A percentile compares a stretch with the other conserved stretches of the same genome.
phyloP scores from a whole-genome alignment of 179 eudicot genomes.

The Silene noctiflora region DNA sequence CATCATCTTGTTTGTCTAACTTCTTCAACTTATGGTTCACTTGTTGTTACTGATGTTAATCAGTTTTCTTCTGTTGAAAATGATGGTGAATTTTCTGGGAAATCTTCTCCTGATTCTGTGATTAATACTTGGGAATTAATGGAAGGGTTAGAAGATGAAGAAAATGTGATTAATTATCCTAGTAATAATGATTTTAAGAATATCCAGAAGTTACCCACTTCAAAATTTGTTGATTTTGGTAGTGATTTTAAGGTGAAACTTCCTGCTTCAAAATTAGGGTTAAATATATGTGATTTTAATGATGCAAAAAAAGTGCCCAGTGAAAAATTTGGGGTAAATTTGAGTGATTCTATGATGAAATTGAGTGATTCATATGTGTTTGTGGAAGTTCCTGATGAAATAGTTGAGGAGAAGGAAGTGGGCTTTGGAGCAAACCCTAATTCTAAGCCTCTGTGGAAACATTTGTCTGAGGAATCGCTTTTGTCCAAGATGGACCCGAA shows the following conservation, averaged over 20 bases:
- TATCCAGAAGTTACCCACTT: constrained; percentile 14
- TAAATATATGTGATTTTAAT: background rate
- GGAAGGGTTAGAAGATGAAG: constrained; percentile 81
- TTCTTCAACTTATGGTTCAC: constrained; percentile 89
- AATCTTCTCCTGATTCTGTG: constrained; percentile 73
- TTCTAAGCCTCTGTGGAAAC: constrained; percentile 88
- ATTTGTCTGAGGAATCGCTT: constrained; percentile 83
- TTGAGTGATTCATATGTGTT: constrained; percentile 43
- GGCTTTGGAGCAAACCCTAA: constrained; percentile 17
- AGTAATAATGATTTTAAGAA: constrained; percentile 2
- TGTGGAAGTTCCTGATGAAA: constrained; percentile 48
- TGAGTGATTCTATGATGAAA: constrained; percentile 25
- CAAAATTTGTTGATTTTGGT: constrained; percentile 20
- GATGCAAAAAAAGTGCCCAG: constrained; percentile 11
- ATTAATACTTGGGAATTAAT: constrained; percentile 99
- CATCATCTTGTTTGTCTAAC: constrained; percentile 85
- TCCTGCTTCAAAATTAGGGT: background rate
- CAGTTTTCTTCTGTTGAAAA: background rate
- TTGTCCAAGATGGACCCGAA: constrained; percentile 75
- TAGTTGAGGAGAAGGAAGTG: constrained; percentile 18
- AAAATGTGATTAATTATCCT: background rate
- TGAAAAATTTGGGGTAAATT: constrained; percentile 6
- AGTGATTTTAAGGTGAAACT: background rate
- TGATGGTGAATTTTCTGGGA: constrained; percentile 12
- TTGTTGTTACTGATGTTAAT: constrained; percentile 33